These are phyloP conservation scores for Mucor sp. DNA, from an alignment of 371 early-diverging fungal species.

Conservation along the genomic window DNA sequence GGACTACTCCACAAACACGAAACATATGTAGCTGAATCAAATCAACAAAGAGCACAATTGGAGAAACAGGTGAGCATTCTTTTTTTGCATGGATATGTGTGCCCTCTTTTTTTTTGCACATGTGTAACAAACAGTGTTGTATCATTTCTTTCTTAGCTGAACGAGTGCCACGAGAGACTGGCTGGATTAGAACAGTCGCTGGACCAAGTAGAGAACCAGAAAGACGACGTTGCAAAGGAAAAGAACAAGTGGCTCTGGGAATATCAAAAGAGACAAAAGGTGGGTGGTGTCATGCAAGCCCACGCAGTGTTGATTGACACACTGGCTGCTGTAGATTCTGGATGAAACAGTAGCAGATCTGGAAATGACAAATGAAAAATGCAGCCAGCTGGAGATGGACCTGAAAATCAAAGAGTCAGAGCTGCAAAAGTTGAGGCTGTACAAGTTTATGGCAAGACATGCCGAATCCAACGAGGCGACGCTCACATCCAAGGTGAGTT, in stretches of 20 bases:
- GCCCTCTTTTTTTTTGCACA: neutral
- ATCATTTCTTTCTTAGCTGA: slow-evolving; percentile 19
- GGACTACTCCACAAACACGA: slow-evolving; percentile 43
- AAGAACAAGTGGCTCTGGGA: slow-evolving; percentile 35
- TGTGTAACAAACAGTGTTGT: slow-evolving; percentile 22
- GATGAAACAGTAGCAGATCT: slow-evolving; percentile 34
- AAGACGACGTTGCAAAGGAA: slow-evolving; percentile 27
- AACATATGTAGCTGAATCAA: slow-evolving; percentile 33
- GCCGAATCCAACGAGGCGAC: slow-evolving; percentile 33
- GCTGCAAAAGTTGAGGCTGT: slow-evolving; percentile 29
- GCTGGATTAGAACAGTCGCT: slow-evolving; percentile 22
- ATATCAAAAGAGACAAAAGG: slow-evolving; percentile 41
- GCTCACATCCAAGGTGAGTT: slow-evolving; percentile 30
- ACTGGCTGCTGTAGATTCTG: slow-evolving; percentile 29
- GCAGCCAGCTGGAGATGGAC: slow-evolving; percentile 25
- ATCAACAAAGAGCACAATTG: slow-evolving; percentile 27
- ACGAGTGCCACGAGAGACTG: slow-evolving; percentile 28
- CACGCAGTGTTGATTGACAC: too few species aligned
- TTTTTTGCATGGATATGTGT: slow-evolving; percentile 11
- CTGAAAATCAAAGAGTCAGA: slow-evolving; percentile 26
- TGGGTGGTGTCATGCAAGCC: slow-evolving; percentile 6
- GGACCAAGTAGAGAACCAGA: slow-evolving; percentile 28
- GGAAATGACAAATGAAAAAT: slow-evolving; percentile 30
- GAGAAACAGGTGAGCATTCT: slow-evolving; percentile 27
- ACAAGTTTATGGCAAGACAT: slow-evolving; percentile 30